Evolutionary conservation across 2,329 filamentous ascomycete genomes (phyloP), one percentile per base, ranked within the genome.

Genomic region (Aureobasidium leucospermi): DNA sequence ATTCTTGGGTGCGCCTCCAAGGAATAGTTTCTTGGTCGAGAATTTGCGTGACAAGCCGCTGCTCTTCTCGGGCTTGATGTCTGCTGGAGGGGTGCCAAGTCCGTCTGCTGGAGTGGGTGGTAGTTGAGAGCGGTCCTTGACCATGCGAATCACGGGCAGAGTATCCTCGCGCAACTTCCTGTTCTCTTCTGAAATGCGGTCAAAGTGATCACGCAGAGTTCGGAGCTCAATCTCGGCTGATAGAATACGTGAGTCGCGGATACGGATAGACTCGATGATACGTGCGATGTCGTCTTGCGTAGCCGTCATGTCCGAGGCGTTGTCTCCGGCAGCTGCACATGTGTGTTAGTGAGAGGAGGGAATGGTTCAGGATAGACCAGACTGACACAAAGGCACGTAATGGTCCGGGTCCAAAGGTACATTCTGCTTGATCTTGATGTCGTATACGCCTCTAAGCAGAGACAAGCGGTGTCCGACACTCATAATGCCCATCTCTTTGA

Each of bases 381-480:
- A 79, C 88, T 68, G 86, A 96, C 92, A 94, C 53, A 94, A 79
- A 39, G 94, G 94, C 55, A 96, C 83, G 72, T 96, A 99, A 73
- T 97, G 90, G 68, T 96, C 93, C 63, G 87, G 86, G 70, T 97
- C 93, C 67, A 96, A 83, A 15, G 90, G 88, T 62, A 97, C 84
- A 67, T 96, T 91, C 70, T 96, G 92, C 64, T 90, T 90, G 72
- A 93, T 87, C 77, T 99, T 99, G 69, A 94, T 87, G 70, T 97
- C 92, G 76, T 96, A 97, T 58, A 97, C 91, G 68, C 86, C 92
- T 77, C 96, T 97, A 61, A 99, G 81, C 60, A 99, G 95, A 23
- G 91, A 96, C 67, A 99, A 80, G 62, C 94, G 87, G 76, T 99
- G 94, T 42, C 94, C 94, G 49, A 96, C 90, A 75, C 93, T 97